Base-by-base conservation (phyloP, 2,329 filamentous ascomycete species). In the Talaromyces sp. region DNA sequence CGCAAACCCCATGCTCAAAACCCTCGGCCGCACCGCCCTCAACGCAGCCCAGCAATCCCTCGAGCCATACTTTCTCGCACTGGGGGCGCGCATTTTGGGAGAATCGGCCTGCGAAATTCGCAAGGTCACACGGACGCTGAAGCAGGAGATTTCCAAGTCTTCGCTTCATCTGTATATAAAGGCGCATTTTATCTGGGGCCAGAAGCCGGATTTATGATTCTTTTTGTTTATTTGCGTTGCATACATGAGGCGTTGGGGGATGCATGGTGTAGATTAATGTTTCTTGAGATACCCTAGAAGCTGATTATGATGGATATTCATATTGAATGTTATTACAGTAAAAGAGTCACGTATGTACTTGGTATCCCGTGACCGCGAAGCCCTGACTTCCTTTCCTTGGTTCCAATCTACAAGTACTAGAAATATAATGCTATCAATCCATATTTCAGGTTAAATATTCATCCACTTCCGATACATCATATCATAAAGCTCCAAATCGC, bases 1-100 rank as follows among this genome's bases (percentile, higher is more conserved):
- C 1, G 70, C 64, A 50, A 69, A 73, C 46, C 60, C 63, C 13
- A 35, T 62, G 8, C 60, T 72, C 38, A 71, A 73, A 57, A 65
- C 71, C 55, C 67, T 84, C 1, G 83, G 82, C 1, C 62, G 64
- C n/a, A 67, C 60, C n/a, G 57, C 66, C 9, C 64, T 64, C 35
- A 38, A 58, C 6, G 62, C 67, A 11, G 59, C 68, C 35, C 59
- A 59, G 29, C 63, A 68, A 50, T 64, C 67, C 19, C 56, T 71
- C 8, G 66, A 70, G 41, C 63, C 65, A 1, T 66, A 66, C 29
- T 67, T 68, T 3, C 61, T 70, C 55, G 58, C 59, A 4, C 24
- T 69, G 41, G 67, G 71, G 55, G 70, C 68, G 9, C 62, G 67
- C 10, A 64, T 66, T 3, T 46, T 72, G 58, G 65, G 66, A 0